phyloP scores from a whole-genome alignment of 2,329 filamentous ascomycete species.

The Reticulascus tulasneorum region DNA sequence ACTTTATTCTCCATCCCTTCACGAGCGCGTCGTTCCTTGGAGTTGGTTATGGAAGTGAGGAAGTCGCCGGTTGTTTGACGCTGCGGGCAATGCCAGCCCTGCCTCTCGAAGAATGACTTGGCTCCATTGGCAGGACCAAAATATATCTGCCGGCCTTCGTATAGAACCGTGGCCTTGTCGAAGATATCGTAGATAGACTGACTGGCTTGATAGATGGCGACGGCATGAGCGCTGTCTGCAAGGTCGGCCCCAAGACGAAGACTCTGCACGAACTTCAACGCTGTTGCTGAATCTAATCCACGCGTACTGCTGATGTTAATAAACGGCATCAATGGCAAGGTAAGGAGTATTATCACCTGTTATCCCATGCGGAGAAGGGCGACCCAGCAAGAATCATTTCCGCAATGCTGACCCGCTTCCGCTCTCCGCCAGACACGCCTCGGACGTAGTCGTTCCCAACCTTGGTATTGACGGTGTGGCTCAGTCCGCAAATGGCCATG shows the following conservation, averaged over 20 bases:
- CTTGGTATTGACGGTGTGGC: constrained; percentile 68
- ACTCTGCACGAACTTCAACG: constrained; percentile 67
- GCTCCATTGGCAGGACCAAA: constrained; percentile 61
- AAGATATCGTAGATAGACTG: constrained; percentile 69
- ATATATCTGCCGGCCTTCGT: constrained; percentile 75
- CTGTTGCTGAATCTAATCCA: constrained; percentile 70
- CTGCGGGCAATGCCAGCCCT: constrained; percentile 64
- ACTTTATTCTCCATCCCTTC: constrained; percentile 57
- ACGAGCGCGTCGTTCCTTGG: constrained; percentile 51
- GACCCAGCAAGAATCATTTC: constrained; percentile 68
- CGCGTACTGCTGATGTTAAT: constrained; percentile 44
- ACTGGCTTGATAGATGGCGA: constrained; percentile 71
- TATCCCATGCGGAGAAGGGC: constrained; percentile 62
- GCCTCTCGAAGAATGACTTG: constrained; percentile 60
- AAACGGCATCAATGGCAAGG: neutral
- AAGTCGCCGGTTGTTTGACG: constrained; percentile 69
- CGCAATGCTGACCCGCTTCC: constrained; percentile 78
- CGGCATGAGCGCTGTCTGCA: constrained; percentile 55
- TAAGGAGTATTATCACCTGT: constrained; percentile 44
- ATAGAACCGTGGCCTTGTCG: constrained; percentile 70
- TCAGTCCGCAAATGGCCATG: constrained; percentile 68
- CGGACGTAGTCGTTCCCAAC: constrained; percentile 72
- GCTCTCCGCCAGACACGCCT: constrained; percentile 67
- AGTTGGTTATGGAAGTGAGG: constrained; percentile 65
- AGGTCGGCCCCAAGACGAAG: constrained; percentile 64